Base-by-base conservation (phyloP, 257 asterid genomes). In the Primulina tabacum region DNA sequence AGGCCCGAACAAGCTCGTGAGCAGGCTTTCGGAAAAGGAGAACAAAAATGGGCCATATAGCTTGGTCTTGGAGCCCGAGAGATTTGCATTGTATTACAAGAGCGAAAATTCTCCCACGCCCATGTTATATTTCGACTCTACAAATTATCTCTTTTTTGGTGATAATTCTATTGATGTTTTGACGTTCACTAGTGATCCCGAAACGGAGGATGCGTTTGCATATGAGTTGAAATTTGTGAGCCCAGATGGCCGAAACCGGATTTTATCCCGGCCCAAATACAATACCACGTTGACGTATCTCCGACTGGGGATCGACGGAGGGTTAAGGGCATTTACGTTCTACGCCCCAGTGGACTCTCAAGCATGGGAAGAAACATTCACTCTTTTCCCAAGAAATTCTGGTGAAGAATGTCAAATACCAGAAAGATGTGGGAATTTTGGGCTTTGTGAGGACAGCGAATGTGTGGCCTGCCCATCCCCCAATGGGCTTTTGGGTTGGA, bases 381-480 rank as follows among this genome's bases (percentile, higher is more conserved):
- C 78, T 14, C 69, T 76, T 10, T 76, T 79, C 62, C 12, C 56
- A 2, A 64, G 83, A 58, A 62, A 6, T 4, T 26, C 74, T 20
- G 74, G 70, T 1, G 35, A 30, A 3, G 85, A 78, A 70, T 78
- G 83, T 73, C 80, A 66, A 35, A 26, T 83, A 69, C 85, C 79
- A 11, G 74, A 73, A 20, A 71, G 80, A 28, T 78, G 83, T 37
- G 80, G 82, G 6, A 37, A 37, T 0, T 80, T 83, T 16, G 88
- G 88, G 43, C 78, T 80, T 20, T 80, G 85, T 26, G 80, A 78
- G 64, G 83, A 77, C 4, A 74, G 81, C 75, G 85, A 81, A 50
- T 80, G 85, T 20, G 82, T 83, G 81, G 83, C 72, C 1, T 83
- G 88, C 67, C 85, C 83, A 11, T 61, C 72, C 14, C 78, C 83